Percentiles rank a stretch among this genome's conserved stretches.
Evolutionary conservation across 2,329 filamentous ascomycete genomes (phyloP).

Genomic region (Fusarium sp.): DNA sequence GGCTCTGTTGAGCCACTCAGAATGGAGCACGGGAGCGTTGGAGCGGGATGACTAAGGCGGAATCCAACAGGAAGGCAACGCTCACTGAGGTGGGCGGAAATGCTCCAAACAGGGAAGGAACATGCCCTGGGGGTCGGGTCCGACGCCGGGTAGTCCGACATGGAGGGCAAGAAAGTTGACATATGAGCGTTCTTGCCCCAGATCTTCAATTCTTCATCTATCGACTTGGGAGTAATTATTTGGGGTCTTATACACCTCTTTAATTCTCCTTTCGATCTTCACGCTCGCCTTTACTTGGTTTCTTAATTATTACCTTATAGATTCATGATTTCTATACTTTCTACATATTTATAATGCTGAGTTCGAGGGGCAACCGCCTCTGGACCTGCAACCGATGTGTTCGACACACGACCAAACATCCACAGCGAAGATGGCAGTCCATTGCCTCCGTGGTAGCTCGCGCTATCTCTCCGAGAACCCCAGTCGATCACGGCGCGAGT

Average conservation of each 20-base stretch:
- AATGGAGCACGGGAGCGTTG: constrained; percentile 15
- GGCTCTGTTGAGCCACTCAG: constrained; percentile 41
- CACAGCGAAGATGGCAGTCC: constrained; percentile 58
- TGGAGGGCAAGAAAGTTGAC: constrained; percentile 13
- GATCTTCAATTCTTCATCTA: constrained; percentile 27
- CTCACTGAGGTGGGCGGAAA: constrained; percentile 9
- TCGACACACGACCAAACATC: constrained; percentile 54
- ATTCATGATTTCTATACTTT: constrained; percentile 18
- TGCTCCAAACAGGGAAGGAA: constrained; percentile 23
- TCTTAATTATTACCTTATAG: background rate
- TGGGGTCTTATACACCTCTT: background rate
- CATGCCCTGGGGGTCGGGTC: constrained; percentile 27
- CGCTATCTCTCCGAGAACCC: constrained; percentile 45
- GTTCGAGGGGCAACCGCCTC: constrained; percentile 54
- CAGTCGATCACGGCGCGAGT: constrained; percentile 50
- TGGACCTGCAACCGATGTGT: constrained; percentile 75
- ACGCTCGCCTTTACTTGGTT: background rate
- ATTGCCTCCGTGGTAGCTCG: constrained; percentile 56
- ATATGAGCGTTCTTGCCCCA: constrained; percentile 2
- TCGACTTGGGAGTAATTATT: background rate
- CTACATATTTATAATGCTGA: constrained; percentile 47
- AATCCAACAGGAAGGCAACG: constrained; percentile 21
- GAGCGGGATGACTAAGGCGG: constrained; percentile 37
- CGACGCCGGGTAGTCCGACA: constrained; percentile 36
- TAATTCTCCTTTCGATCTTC: background rate